A percentile compares a stretch with the other conserved stretches of the same genome.
phyloP scores from a whole-genome alignment of 805 yeast species.

The Starmerella lactis-condensi region DNA sequence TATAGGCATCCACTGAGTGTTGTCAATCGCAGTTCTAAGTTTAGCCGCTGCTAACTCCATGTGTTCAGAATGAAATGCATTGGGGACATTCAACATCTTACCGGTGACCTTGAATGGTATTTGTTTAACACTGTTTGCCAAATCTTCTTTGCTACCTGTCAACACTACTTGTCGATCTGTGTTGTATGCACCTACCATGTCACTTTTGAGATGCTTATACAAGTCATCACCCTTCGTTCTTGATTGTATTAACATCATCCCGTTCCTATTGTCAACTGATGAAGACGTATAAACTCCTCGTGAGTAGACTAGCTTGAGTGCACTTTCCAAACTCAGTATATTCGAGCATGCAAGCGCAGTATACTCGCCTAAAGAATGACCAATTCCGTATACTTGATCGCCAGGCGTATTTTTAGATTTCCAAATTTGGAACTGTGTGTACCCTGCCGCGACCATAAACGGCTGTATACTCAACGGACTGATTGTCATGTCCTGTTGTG shows the following conservation, averaged over 20 bases:
- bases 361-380: slow-evolving; percentile 38
- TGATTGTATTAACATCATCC: too few relatives aligned
- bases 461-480: slow-evolving; percentile 37
- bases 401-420: not conserved
- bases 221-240: too few relatives aligned
- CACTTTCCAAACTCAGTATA: slow-evolving; percentile 21
- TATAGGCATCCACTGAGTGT: slow-evolving; percentile 6
- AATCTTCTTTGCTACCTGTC: too few relatives aligned
- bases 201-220: too few relatives aligned
- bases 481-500: slow-evolving; percentile 12
- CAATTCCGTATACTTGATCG: slow-evolving; percentile 20
- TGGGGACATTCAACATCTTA: slow-evolving; percentile 31
- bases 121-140: too few relatives aligned
- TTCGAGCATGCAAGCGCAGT: slow-evolving; percentile 28
- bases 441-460: slow-evolving; percentile 30
- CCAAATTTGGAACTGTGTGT: slow-evolving; percentile 19
- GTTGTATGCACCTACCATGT: too few relatives aligned
- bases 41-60: slow-evolving; percentile 25
- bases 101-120: too few relatives aligned
- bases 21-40: slow-evolving; percentile 18
- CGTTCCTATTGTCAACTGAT: too few relatives aligned
- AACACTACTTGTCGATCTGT: too few relatives aligned
- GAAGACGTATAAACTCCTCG: too few relatives aligned
- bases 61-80: slow-evolving; percentile 33
- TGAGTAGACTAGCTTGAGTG: slow-evolving; percentile 31